Conservation (phyloP, 257 asterid species). For the Hygrophila difformis region DNA sequence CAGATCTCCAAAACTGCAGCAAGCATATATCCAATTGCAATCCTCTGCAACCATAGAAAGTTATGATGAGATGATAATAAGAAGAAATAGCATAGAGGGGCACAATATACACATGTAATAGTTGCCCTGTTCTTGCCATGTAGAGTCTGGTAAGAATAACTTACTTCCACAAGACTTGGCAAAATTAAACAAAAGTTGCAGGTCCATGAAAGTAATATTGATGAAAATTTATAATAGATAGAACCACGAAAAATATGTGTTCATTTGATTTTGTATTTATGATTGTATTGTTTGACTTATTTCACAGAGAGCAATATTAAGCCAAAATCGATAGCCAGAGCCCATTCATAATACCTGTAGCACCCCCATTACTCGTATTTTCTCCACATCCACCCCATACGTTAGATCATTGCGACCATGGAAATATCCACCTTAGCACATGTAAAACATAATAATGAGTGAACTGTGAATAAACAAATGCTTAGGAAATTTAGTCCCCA, state of each 20-base stretch:
- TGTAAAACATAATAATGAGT: not conserved
- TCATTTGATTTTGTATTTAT: not conserved
- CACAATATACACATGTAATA: not conserved
- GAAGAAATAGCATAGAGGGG: not conserved
- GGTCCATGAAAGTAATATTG: not conserved
- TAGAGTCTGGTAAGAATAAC: not conserved
- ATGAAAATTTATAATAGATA: not conserved
- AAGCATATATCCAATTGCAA: constrained; percentile 74
- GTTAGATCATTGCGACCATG: constrained; percentile 66
- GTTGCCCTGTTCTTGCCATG: too few relatives aligned
- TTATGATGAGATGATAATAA: constrained; percentile 6
- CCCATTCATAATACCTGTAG: constrained; percentile 54
- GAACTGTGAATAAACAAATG: not conserved
- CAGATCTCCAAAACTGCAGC: constrained; percentile 74
- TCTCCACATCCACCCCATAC: constrained; percentile 73
- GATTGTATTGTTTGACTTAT: not conserved
- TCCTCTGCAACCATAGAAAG: constrained; percentile 52
- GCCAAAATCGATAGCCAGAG: constrained; percentile 6
- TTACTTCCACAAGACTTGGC: not conserved
- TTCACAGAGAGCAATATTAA: not conserved
- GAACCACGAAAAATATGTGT: not conserved
- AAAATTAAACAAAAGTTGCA: not conserved
- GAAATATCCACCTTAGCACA: constrained; percentile 76
- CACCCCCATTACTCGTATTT: constrained; percentile 80
- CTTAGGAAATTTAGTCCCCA: constrained; percentile 11